Evolutionary conservation across 192 early-diverging fungal genomes (phyloP), one percentile per base, ranked within the genome.

Genomic region (Pilobolus umbonatus): DNA sequence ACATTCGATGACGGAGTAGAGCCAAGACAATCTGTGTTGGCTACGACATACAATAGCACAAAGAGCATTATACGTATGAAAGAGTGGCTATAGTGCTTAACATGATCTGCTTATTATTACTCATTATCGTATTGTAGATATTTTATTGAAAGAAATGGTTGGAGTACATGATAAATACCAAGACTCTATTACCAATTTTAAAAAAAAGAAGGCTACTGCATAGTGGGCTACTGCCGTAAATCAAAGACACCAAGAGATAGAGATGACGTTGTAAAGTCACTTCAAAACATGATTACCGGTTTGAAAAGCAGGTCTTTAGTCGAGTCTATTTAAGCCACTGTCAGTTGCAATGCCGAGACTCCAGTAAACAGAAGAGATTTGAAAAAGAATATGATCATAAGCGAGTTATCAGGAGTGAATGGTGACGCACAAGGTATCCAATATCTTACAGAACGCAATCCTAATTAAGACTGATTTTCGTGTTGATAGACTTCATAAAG

Each of bases 401-500:
- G 21, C 32, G 34, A 36, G 32, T 36, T 36, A 36, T 53, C 32
- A 53, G 51, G 10, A 36, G 51, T 53, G 19, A 11, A 24, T 36
- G 51, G 51, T 35, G 21, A 53, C 32, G 32, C 51, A 14, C 17
- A 53, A 53, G 51, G 51, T 53, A 53, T 6, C 34, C 51, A 53
- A 53, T 38, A 38, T 53, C 51, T 53, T 53, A 38, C 51, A 53
- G 15, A 53, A 53, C 2, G 19, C 51, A 53, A 24, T 53, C 36
- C 32, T 36, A 36, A 53, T 36, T 53, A 53, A 53, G 0, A 38
- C 51, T 53, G 36, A 53, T 34, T 53, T 53, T 51, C 19, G n/a
- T 53, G 51, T 53, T 53, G 51, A 53, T 53, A 53, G 51, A 53
- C 24, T 36, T 53, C 0, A 53, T 53, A 36, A 53, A 53, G 51